These are phyloP conservation scores for Crithidia sp. DNA, from an alignment of 208 protist genomes.

Conservation along the genomic window DNA sequence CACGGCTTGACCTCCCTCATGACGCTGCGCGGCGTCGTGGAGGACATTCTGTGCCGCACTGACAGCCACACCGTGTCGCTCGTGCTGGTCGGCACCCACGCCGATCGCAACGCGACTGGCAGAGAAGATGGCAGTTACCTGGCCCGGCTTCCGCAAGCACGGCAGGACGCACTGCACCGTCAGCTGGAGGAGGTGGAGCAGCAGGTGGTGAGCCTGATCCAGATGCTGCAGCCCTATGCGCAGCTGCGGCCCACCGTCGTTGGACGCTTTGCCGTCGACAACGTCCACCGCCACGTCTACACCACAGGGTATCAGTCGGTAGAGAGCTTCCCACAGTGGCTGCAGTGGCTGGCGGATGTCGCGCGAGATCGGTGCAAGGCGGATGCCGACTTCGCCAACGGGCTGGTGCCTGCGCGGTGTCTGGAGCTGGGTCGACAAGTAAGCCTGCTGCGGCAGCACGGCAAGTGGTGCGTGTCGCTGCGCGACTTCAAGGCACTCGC, in stretches of 20 bases:
- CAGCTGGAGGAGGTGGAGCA: constrained; percentile 60
- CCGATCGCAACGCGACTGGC: constrained; percentile 22
- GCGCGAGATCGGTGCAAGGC: constrained; percentile 54
- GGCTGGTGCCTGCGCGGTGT: constrained; percentile 57
- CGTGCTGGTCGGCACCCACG: constrained; percentile 48
- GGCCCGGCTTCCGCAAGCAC: constrained; percentile 7
- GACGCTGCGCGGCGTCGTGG: constrained; percentile 50
- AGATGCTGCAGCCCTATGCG: constrained; percentile 61
- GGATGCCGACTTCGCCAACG: constrained; percentile 77
- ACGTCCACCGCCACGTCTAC: constrained; percentile 55
- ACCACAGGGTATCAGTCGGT: constrained; percentile 46
- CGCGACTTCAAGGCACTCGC: constrained; percentile 69
- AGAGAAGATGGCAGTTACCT: constrained; percentile 17
- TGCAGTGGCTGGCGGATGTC: constrained; percentile 74
- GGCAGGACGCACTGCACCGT: constrained; percentile 29
- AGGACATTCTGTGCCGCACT: constrained; percentile 75
- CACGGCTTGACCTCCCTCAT: constrained; percentile 39
- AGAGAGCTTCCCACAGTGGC: constrained; percentile 61
- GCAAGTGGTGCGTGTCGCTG: constrained; percentile 60
- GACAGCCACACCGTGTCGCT: constrained; percentile 52
- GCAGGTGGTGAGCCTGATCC: constrained; percentile 70
- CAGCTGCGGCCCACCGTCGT: constrained; percentile 72
- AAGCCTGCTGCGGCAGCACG: constrained; percentile 35
- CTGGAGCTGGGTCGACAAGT: constrained; percentile 44
- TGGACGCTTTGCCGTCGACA: constrained; percentile 75